Base-by-base conservation (phyloP, 73 alveolate species). In the Symbiodinium pilosum region DNA sequence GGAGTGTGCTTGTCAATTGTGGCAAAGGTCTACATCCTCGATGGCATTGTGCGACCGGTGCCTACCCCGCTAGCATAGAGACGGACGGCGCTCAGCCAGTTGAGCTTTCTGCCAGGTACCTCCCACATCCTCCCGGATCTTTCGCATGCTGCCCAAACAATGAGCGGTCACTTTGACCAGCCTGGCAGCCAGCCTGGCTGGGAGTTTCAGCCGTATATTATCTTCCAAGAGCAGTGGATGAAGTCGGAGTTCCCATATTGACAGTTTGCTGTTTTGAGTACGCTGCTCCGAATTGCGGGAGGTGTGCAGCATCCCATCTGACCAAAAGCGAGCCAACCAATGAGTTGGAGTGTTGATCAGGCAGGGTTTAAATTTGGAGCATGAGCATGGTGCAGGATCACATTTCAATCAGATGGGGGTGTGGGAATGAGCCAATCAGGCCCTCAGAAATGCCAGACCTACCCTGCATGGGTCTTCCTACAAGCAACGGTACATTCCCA, bases 141-240 rank as follows among this genome's bases (percentile, higher is more conserved):
- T 88, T 84, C 95, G 95, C 43, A 64, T 88, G 47, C 95, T 88
- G 77, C 95, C 95, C 86, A 88, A 88, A 86, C 86, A 64, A 88
- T 87, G 94, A 87, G 87, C 18, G 39, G 86, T 32, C 86, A n/a
- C 36, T 12, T 26, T 32, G 41, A 24, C 73, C 32, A 30, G 32
- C 28, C 20, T 54, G 73, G 73, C 20, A 26, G 2, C 73, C 20
- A 24, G 73, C 73, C 73, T 24, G 20, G 73, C 73, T n/a, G n/a
- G n/a, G n/a, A n/a, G n/a, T n/a, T n/a, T n/a, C n/a, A n/a, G n/a
- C n/a, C n/a, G n/a, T n/a, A 54, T 54, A 30, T 26, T 54, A 54
- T 54, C 73, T 54, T 54, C 73, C 73, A 24, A 26, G 73, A 8
- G 20, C 26, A 26, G 73, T 54, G 73, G 73, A 54, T n/a, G 73